Evolutionary conservation across 495 filamentous ascomycete genomes (phyloP).

Genomic region (Ascobolus immersus): DNA sequence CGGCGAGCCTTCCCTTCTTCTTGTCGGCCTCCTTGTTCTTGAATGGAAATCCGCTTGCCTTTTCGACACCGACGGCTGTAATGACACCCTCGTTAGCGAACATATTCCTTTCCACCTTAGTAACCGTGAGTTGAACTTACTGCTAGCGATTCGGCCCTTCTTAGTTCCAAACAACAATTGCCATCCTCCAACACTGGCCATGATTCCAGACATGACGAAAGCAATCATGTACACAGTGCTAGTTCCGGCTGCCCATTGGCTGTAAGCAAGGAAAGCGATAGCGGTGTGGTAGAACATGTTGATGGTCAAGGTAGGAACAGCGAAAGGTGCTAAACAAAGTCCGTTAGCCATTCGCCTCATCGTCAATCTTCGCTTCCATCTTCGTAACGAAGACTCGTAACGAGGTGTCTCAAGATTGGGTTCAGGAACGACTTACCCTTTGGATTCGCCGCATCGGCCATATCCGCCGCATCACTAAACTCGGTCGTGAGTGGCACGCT

Average conservation of each 20-base stretch:
- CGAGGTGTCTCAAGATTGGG: too few species aligned
- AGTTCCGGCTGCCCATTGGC: constrained; percentile 28
- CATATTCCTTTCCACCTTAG: too few species aligned
- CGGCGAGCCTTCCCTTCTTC: constrained; percentile 22
- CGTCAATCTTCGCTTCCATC: too few species aligned
- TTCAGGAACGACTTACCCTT: too few species aligned
- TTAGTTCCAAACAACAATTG: constrained; percentile 46
- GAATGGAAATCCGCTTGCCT: constrained; percentile 62
- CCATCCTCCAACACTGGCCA: constrained; percentile 45
- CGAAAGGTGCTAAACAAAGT: constrained; percentile 52
- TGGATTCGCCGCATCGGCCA: too few species aligned
- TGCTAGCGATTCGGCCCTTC: constrained; percentile 34
- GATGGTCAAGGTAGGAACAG: constrained; percentile 38
- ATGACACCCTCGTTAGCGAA: too few species aligned
- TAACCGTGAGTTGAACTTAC: neutral
- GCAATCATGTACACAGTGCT: constrained; percentile 31
- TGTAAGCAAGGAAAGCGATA: constrained; percentile 42
- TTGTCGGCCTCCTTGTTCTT: constrained; percentile 43
- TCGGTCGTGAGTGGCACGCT: constrained; percentile 46
- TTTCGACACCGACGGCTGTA: constrained; percentile 57
- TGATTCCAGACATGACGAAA: constrained; percentile 22
- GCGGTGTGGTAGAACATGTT: constrained; percentile 38
- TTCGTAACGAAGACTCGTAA: too few species aligned
- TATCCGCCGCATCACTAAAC: too few species aligned
- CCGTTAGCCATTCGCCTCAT: too few species aligned